Conservation (phyloP, 2,329 filamentous ascomycete species). For the Bipolaris cookei region DNA sequence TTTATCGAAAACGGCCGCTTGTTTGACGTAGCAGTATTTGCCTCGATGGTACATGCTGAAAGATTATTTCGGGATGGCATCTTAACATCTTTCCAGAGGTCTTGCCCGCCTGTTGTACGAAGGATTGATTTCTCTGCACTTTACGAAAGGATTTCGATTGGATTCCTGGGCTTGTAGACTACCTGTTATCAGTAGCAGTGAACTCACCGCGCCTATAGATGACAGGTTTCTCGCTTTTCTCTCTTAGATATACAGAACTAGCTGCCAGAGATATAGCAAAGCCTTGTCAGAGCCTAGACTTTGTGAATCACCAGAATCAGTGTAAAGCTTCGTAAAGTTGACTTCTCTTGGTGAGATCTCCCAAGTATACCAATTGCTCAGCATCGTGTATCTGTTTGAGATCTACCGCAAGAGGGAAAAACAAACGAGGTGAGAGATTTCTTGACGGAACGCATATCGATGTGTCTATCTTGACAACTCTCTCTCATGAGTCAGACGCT, state of each 20-base stretch:
- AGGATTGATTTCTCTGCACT: background rate
- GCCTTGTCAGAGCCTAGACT: background rate
- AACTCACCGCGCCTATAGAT: background rate
- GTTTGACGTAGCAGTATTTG: background rate
- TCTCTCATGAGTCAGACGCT: background rate
- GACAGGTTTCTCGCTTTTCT: background rate
- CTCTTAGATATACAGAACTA: background rate
- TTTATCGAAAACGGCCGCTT: background rate
- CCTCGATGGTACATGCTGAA: too few species aligned
- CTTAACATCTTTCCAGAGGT: background rate
- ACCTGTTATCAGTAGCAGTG: background rate
- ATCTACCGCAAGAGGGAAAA: too few species aligned
- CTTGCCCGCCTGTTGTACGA: background rate
- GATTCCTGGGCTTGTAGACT: background rate
- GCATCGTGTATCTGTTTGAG: background rate
- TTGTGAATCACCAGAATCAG: background rate
- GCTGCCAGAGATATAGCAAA: background rate
- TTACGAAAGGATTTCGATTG: background rate
- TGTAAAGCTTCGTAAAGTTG: background rate
- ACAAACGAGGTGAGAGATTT: slow-evolving; percentile 2
- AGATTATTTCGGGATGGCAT: background rate
- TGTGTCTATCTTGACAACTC: background rate
- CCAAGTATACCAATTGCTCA: background rate
- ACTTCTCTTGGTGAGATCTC: slow-evolving; percentile 1
- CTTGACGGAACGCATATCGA: background rate